Base-by-base conservation (phyloP, 202 grass and related monocot species). In the Panicum hallii region DNA sequence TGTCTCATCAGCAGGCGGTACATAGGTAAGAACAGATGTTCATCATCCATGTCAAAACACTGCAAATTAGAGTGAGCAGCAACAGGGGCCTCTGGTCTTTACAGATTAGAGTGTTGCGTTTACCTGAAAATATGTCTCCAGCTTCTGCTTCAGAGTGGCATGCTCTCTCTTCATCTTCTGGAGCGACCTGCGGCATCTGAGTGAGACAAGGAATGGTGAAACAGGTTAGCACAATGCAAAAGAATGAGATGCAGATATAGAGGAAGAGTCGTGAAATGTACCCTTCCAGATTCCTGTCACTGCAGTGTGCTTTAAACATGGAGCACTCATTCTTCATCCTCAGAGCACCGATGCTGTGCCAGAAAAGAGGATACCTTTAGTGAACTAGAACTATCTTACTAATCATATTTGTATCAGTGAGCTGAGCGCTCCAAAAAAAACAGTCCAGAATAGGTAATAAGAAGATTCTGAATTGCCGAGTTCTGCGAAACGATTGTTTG, bases 81-180 rank as follows among this genome's bases (percentile, higher is more conserved):
- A 72, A 14, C 28, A 83, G 14, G 14, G 80, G 22, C 7, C 4
- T 54, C 17, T 32, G 67, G 11, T 9, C 5, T 42, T 22, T 13
- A 17, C 28, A 78, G 12, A 53, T 9, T 62, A 20, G 32, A 11
- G 49, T 69, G 19, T 17, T 22, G 32, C 12, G 34, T 28, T 10
- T 69, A 91, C 92, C 87, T 94, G 92, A 84, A 91, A 94, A 79
- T 94, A 94, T 50, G 83, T 71, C 78, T 94, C 86, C 84, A 94
- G 78, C 83, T 91, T 94, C 71, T 91, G 83, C 82, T 86, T 94
- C 72, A 94, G 82, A 78, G 84, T 82, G 56, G 86, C 83, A 45
- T 91, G 86, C 83, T 89, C 92, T 71, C 86, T 86, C 89, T 89
- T 94, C 78, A 88, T 79, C 87, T 88, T 92, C 80, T 91, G 84